phyloP scores from a whole-genome alignment of 1,139 yeast genomes.

The Casaregolazyma suthepensis region DNA sequence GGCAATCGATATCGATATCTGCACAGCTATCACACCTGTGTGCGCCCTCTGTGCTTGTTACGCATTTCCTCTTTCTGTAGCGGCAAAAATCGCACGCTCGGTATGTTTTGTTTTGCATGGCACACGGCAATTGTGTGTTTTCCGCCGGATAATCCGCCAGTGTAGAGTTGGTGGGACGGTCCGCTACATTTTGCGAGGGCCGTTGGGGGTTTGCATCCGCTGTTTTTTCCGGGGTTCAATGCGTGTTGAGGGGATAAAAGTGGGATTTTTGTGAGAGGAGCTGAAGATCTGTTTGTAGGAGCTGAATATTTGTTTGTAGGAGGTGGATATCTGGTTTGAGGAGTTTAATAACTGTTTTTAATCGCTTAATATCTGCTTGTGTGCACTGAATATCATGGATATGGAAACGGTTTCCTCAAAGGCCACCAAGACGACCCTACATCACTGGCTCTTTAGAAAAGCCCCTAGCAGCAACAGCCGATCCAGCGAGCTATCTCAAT shows the following conservation, averaged over 20 bases:
- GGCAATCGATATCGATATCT: conserved; percentile 10
- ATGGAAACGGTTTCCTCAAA: neutral
- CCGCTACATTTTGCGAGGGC: neutral
- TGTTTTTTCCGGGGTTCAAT: neutral
- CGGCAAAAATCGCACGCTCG: conserved; percentile 15
- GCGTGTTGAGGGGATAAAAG: too few relatives aligned
- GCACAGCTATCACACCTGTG: conserved; percentile 11
- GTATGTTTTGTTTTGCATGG: conserved; percentile 6
- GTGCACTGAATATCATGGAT: neutral
- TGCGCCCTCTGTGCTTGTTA: conserved; percentile 1
- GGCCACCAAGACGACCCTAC: neutral
- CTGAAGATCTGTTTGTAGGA: too few relatives aligned
- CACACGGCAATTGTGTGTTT: neutral
- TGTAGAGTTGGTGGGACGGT: neutral
- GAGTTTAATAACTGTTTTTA: too few relatives aligned
- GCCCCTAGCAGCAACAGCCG: neutral
- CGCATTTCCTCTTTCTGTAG: conserved; percentile 13
- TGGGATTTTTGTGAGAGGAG: too few relatives aligned
- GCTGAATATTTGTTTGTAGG: too few relatives aligned
- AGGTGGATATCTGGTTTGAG: neutral
- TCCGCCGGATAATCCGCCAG: neutral
- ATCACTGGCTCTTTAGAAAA: conserved; percentile 5
- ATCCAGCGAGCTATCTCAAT: conserved; percentile 8
- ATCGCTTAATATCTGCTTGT: too few relatives aligned
- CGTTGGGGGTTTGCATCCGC: neutral